Conservation (phyloP, 208 protist species). For the Acanthamoeba rhysodes region DNA sequence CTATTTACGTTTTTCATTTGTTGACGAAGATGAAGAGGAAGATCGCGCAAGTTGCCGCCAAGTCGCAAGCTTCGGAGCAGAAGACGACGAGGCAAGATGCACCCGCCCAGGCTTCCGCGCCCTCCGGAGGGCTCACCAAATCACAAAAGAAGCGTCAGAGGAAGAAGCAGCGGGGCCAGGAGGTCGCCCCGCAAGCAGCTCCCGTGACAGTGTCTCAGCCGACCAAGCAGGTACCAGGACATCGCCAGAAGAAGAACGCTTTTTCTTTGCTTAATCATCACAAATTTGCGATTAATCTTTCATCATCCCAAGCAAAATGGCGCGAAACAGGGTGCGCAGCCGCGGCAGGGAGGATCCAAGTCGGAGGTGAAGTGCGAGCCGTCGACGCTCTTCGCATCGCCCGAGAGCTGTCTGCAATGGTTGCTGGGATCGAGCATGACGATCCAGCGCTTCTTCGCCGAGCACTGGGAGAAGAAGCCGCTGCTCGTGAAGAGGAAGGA, state of each 20-base stretch:
- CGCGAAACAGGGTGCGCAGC: neutral
- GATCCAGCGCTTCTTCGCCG: constrained; percentile 11
- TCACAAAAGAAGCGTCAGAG: constrained; percentile 43
- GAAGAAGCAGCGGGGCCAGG: neutral
- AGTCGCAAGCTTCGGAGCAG: neutral
- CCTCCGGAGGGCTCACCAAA: neutral
- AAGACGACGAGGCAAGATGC: neutral
- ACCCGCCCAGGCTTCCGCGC: neutral
- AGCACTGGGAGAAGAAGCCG: constrained; percentile 77
- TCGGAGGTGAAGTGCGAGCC: neutral
- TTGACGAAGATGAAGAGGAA: constrained; percentile 13
- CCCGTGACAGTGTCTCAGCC: neutral
- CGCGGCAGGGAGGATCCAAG: neutral
- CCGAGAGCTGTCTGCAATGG: constrained; percentile 64
- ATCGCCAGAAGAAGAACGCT: neutral
- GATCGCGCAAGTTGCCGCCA: neutral
- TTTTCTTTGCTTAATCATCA: no score
- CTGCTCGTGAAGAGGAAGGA: constrained; percentile 46
- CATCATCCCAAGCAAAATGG: neutral
- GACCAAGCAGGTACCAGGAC: neutral
- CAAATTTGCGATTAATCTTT: no score
- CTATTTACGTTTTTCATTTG: neutral
- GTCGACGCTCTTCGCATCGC: neutral
- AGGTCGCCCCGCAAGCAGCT: neutral
- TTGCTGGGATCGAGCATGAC: neutral